These are phyloP conservation scores for Pistacia atlantica DNA, from an alignment of 345 rosid genomes.

Conservation along the genomic window DNA sequence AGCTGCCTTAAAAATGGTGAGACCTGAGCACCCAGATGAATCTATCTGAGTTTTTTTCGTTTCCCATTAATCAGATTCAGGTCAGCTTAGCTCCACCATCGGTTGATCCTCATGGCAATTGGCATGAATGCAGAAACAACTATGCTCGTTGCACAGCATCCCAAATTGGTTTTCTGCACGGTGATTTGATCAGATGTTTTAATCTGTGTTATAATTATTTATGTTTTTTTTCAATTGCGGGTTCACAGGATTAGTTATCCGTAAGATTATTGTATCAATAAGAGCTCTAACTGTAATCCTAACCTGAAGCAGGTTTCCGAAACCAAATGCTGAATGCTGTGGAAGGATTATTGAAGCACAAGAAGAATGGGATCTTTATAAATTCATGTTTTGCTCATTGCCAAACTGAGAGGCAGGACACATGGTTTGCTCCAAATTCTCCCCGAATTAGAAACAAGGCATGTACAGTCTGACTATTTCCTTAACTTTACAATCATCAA, in stretches of 20 bases:
- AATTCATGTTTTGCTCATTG: slow-evolving; percentile 67
- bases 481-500: neutral
- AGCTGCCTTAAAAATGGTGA: neutral
- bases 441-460: slow-evolving; percentile 50
- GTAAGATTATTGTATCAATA: neutral
- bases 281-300: neutral
- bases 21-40: neutral
- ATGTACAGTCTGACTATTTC: slow-evolving; percentile 1
- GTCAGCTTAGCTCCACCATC: slow-evolving; percentile 56
- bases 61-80: slow-evolving; percentile 39
- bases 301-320: slow-evolving; percentile 44
- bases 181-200: slow-evolving; percentile 16
- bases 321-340: slow-evolving; percentile 48
- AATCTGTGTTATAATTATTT: no score
- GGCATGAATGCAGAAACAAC: slow-evolving; percentile 51
- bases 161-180: slow-evolving; percentile 50
- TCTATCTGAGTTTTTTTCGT: neutral
- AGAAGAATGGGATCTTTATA: slow-evolving; percentile 45
- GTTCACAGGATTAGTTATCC: neutral
- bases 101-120: slow-evolving; percentile 51
- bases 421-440: slow-evolving; percentile 53
- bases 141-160: slow-evolving; percentile 33
- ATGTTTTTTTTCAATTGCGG: neutral
- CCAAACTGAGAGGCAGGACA: slow-evolving; percentile 60
- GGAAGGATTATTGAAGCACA: slow-evolving; percentile 38